Conservation (phyloP, 441 rosid species). For the Mallotus japonicus region DNA sequence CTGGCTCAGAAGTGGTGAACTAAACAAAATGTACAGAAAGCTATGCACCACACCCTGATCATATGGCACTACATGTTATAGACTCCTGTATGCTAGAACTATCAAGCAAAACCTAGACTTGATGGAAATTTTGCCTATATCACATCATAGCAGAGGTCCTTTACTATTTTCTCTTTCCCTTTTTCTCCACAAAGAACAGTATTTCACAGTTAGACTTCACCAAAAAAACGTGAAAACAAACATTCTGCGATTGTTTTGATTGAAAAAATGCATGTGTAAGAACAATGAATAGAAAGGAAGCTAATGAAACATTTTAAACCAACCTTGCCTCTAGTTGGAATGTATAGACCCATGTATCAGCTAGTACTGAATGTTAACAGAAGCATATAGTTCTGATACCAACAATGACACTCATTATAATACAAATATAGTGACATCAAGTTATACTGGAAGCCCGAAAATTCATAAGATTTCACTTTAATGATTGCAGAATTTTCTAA, state of each 20-base stretch:
- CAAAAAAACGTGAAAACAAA: neutral
- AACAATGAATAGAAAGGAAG: neutral
- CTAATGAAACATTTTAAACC: neutral
- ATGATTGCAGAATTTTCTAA: neutral
- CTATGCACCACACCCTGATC: neutral
- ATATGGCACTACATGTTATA: neutral
- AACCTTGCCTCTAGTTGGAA: neutral
- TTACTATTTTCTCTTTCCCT: neutral
- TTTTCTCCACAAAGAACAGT: neutral
- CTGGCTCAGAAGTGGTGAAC: neutral
- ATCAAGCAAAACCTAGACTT: neutral
- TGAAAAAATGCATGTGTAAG: neutral
- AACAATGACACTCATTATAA: neutral
- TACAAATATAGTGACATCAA: neutral
- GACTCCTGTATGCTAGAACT: neutral
- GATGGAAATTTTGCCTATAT: neutral
- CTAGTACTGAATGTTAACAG: neutral
- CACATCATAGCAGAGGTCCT: neutral
- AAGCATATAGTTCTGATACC: neutral
- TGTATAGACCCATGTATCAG: neutral
- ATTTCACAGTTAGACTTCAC: neutral
- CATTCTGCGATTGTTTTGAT: neutral
- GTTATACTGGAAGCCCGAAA: neutral
- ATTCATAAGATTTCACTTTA: neutral
- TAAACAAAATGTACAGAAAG: neutral